These are phyloP conservation scores for Phytophthora agathidicida DNA, from an alignment of 352 stramenopile species.

Conservation along the genomic window DNA sequence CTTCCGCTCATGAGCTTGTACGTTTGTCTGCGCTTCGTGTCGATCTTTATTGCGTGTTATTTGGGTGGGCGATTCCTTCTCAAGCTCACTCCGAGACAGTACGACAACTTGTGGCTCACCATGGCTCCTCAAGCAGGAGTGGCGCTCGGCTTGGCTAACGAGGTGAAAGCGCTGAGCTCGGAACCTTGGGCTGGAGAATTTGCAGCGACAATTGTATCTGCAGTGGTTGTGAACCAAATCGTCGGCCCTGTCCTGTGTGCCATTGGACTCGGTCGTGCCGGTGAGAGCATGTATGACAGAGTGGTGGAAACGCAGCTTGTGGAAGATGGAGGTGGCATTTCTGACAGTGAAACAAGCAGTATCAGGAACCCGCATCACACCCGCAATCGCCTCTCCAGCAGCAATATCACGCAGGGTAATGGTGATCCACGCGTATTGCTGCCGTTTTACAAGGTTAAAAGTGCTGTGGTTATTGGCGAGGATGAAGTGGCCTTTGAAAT, in stretches of 20 bases:
- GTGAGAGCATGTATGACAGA: constrained; percentile 52
- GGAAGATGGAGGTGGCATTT: constrained; percentile 7
- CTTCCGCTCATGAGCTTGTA: constrained; percentile 76
- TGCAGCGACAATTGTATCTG: constrained; percentile 65
- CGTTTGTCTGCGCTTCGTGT: constrained; percentile 56
- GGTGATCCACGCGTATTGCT: constrained; percentile 48
- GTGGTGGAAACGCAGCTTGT: constrained; percentile 9
- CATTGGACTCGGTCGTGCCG: constrained; percentile 54
- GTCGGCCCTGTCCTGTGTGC: constrained; percentile 69
- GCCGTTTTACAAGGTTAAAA: constrained; percentile 56
- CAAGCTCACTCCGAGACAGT: constrained; percentile 59
- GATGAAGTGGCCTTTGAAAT: constrained; percentile 71
- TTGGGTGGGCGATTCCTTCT: constrained; percentile 63
- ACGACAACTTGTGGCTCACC: constrained; percentile 80
- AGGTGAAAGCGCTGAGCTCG: constrained; percentile 53
- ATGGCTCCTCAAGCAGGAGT: constrained; percentile 80
- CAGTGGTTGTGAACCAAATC: constrained; percentile 78
- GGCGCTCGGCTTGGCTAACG: constrained; percentile 61
- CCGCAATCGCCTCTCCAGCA: constrained; percentile 26
- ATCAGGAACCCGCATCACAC: not conserved
- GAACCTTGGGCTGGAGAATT: constrained; percentile 68
- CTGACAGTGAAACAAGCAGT: constrained; percentile 16
- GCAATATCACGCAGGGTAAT: constrained; percentile 38
- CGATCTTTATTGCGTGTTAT: constrained; percentile 73
- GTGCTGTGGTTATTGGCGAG: constrained; percentile 66